phyloP scores from a whole-genome alignment of 176 grass and related monocot species.

The Saccharum spontaneum region DNA sequence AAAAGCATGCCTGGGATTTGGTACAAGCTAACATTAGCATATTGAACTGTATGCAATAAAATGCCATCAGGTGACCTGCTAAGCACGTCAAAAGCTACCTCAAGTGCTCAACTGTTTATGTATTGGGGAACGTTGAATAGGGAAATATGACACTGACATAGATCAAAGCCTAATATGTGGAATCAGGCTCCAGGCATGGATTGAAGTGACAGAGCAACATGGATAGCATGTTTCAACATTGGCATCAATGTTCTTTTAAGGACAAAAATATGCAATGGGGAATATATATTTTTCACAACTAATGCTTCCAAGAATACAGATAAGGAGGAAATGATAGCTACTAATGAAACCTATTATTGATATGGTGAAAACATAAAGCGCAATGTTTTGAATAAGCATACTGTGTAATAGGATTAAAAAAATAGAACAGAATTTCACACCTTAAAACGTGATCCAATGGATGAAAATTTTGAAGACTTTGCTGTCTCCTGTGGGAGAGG shows the following conservation, averaged over 20 bases:
- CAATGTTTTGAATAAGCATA: neutral
- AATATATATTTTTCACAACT: neutral
- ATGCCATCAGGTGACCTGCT: neutral
- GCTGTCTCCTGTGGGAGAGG: constrained; percentile 88
- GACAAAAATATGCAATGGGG: neutral
- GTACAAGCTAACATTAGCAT: constrained; percentile 2
- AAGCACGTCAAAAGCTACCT: constrained; percentile 14
- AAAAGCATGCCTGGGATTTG: constrained; percentile 12
- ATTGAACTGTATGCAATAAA: neutral
- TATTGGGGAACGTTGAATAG: neutral
- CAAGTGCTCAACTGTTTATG: neutral
- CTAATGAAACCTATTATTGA: neutral
- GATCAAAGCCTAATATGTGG: constrained; percentile 2
- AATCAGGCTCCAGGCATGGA: constrained; percentile 1
- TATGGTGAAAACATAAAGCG: neutral
- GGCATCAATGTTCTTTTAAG: constrained; percentile 16
- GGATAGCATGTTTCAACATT: neutral
- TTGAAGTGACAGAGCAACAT: neutral
- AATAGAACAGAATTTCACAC: constrained; percentile 54
- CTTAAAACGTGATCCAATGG: constrained; percentile 96
- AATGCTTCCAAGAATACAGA: constrained; percentile 22
- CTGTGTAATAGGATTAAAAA: constrained; percentile 1
- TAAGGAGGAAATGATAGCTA: constrained; percentile 10
- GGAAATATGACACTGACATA: constrained; percentile 1
- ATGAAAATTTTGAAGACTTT: constrained; percentile 98